Evolutionary conservation across 495 filamentous ascomycete genomes (phyloP).

Genomic region (Durotheca rogersii): DNA sequence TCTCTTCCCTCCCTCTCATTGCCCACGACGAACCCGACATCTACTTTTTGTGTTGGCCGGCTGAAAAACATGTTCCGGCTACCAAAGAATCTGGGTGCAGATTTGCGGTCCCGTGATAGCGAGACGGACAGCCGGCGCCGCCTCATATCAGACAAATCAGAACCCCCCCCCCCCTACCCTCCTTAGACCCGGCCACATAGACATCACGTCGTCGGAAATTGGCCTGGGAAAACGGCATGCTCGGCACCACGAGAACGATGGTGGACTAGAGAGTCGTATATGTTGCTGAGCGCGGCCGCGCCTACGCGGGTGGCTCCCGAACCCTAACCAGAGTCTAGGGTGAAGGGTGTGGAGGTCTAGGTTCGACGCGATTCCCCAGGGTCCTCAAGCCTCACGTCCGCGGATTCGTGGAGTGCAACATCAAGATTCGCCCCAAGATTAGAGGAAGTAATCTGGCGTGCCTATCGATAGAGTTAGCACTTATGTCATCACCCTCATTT

Average conservation of each 20-base stretch:
- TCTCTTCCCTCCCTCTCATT: conserved; percentile 8
- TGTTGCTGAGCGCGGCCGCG: conserved; percentile 8
- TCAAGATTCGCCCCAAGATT: conserved; percentile 34
- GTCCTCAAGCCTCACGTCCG: conserved; percentile 25
- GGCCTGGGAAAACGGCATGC: conserved; percentile 5
- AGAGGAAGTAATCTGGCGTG: conserved; percentile 98
- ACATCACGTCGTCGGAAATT: conserved; percentile 1
- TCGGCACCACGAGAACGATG: conserved; percentile 7
- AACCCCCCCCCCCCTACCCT: too few species aligned
- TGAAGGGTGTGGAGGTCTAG: conserved; percentile 21
- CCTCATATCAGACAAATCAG: neutral
- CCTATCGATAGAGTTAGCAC: conserved; percentile 43
- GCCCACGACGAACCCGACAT: conserved; percentile 15
- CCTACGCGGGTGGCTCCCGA: conserved; percentile 7
- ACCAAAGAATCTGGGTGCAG: conserved; percentile 5
- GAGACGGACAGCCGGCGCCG: neutral
- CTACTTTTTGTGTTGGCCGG: conserved; percentile 14
- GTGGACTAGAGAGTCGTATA: conserved; percentile 1
- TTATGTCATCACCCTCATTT: conserved; percentile 13
- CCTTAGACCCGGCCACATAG: conserved; percentile 5
- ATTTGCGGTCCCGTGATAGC: conserved; percentile 6
- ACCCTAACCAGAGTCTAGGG: conserved; percentile 19
- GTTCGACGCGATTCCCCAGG: conserved; percentile 21
- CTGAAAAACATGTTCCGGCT: conserved; percentile 13
- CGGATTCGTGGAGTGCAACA: conserved; percentile 18